Base-by-base conservation (phyloP, 768 basidiomycete species). In the Tephrocybe sp. region DNA sequence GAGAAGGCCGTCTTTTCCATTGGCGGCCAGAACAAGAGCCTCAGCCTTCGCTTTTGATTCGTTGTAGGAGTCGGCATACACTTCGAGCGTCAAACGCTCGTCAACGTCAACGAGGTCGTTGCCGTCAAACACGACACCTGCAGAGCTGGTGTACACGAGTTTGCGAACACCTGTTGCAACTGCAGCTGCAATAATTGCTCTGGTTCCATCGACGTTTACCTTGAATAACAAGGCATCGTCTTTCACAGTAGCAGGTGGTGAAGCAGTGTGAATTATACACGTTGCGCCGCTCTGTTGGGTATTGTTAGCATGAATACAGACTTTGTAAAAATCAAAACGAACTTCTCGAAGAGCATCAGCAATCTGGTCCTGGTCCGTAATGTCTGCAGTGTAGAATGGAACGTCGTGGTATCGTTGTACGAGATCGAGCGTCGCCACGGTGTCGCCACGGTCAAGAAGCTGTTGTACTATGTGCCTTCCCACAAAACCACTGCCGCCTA, bases 181-280 rank as follows among this genome's bases (percentile, higher is more conserved):
- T 19, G 92, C 90, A 9, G 92, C 89, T 10, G 85, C 82, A 62
- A 99, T 87, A 38, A 98, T 78, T 0, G 89, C 83, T 58, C 79
- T 81, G 1, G 94, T 97, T 7, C 94, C 96, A 33, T 92, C 84
- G 5, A 98, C 92, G 64, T 98, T 98, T 60, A 99, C 96, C 65
- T 89, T 92, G 70, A 82, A 85, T 72, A 90, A 96, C 9, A 98
- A 64, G 1, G 82, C 82, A 0, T 81, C 74, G 57, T 89, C 76
- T 48, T 81, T 80, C 46, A 80, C 56, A 45, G 75, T 78, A 12
- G 81, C 89, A 57, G 84, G 87, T 5, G 82, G 82, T 7, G 94
- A 95, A 14, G 95, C 97, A 9, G 95, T 98, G 67, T 99, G 97
- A 55, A 99, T 92, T 55, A 98, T 89, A 61, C 89, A 91, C 0